Conservation (phyloP, 2,329 filamentous ascomycete species). For the Gnomoniopsis smithogilvyi region DNA sequence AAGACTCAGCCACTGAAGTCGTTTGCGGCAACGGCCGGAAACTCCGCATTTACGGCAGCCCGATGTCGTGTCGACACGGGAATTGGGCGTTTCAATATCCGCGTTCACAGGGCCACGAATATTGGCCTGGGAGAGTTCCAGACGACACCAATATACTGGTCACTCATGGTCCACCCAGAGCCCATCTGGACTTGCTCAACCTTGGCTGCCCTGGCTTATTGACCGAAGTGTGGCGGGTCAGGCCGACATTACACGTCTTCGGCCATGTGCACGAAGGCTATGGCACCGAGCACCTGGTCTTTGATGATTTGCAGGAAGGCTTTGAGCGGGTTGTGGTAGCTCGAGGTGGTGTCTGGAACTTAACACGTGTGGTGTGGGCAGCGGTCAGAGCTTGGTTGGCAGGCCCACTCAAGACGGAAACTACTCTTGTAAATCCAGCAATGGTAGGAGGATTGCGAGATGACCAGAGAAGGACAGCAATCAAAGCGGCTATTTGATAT, state of each 20-base stretch:
- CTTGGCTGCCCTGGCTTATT: conserved; percentile 30
- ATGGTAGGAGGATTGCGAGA: conserved; percentile 21
- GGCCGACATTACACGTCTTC: conserved; percentile 34
- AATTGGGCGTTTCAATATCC: conserved; percentile 30
- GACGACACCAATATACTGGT: conserved; percentile 33
- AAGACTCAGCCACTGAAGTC: conserved; percentile 20
- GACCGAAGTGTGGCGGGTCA: conserved; percentile 27
- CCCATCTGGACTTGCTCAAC: conserved; percentile 32
- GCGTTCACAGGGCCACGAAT: conserved; percentile 15
- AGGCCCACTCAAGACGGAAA: not conserved
- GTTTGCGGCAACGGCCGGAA: conserved; percentile 18
- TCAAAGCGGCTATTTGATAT: conserved; percentile 9
- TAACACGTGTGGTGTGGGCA: conserved; percentile 5
- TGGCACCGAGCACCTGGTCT: conserved; percentile 29
- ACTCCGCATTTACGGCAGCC: conserved; percentile 21
- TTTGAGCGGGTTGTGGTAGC: conserved; percentile 21
- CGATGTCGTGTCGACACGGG: conserved; percentile 18
- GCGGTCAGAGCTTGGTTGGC: conserved; percentile 7
- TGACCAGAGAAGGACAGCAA: conserved; percentile 17
- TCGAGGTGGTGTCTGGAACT: conserved; percentile 20
- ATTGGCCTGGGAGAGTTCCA: conserved; percentile 1
- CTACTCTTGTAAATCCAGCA: conserved; percentile 19
- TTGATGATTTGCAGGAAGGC: conserved; percentile 26
- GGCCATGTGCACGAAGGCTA: conserved; percentile 35
- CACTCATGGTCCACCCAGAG: conserved; percentile 35